phyloP scores from a whole-genome alignment of 441 rosid species.

The Adansonia rubrostipa region DNA sequence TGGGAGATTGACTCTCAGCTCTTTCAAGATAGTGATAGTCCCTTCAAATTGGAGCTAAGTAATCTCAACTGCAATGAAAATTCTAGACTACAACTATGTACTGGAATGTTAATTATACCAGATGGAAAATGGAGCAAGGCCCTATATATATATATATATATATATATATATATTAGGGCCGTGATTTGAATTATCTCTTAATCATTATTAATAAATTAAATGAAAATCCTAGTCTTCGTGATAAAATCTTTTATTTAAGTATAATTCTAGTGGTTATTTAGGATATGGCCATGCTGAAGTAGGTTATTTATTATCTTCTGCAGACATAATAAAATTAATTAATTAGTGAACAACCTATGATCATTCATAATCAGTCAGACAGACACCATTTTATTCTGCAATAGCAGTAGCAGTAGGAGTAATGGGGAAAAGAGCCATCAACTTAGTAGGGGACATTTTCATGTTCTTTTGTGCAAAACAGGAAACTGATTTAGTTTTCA shows the following conservation, averaged over 20 bases:
- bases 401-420: conserved; percentile 16
- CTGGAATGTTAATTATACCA: background rate
- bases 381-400: conserved; percentile 5
- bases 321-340: too few species aligned
- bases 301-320: conserved; percentile 10
- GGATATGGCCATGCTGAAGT: conserved; percentile 5
- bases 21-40: background rate
- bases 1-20: background rate
- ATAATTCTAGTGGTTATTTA: conserved; percentile 12
- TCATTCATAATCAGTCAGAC: too few species aligned
- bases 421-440: background rate
- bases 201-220: conserved; percentile 23
- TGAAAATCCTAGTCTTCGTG: conserved; percentile 18
- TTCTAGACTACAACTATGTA: background rate
- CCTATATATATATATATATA: background rate
- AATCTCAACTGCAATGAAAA: background rate
- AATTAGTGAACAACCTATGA: too few species aligned
- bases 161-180: background rate
- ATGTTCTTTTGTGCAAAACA: background rate
- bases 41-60: background rate
- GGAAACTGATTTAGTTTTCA: background rate
- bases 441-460: background rate
- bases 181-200: conserved; percentile 20
- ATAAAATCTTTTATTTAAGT: conserved; percentile 25
- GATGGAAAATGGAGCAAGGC: conserved; percentile 13